Evolutionary conservation across 805 yeast species (phyloP).

Genomic region (Teunomyces atbi): DNA sequence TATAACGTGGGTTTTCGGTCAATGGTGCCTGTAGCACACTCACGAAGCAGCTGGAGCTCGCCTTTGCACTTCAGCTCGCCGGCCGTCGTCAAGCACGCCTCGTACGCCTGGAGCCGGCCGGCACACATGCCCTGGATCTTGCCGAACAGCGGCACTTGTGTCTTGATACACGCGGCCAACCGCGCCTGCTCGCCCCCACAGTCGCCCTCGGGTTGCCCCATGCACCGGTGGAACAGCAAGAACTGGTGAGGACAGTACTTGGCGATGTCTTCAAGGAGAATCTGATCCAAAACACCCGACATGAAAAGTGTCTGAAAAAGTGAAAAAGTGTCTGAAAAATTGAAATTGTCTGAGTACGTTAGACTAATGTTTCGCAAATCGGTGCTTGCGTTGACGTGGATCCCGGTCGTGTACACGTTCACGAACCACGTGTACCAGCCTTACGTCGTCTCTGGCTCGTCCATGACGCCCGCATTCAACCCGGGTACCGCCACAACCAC

Average conservation of each 20-base stretch:
- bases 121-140: conserved; percentile 64
- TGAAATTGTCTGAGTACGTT: too few species aligned
- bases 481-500: conserved; percentile 50
- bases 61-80: conserved; percentile 50
- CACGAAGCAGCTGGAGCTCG: conserved; percentile 54
- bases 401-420: conserved; percentile 71
- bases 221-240: conserved; percentile 70
- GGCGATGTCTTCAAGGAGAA: conserved; percentile 76
- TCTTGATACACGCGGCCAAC: conserved; percentile 62
- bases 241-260: conserved; percentile 72
- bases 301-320: not conserved
- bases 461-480: conserved; percentile 89
- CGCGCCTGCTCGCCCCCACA: conserved; percentile 58
- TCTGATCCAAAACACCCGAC: conserved; percentile 52
- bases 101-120: conserved; percentile 58
- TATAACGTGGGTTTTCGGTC: conserved; percentile 9
- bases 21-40: conserved; percentile 54
- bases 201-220: conserved; percentile 51
- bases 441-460: conserved; percentile 71
- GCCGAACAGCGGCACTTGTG: conserved; percentile 67
- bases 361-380: conserved; percentile 22
- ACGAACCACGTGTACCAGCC: conserved; percentile 72
- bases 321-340: not conserved
- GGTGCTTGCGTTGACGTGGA: conserved; percentile 51
- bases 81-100: conserved; percentile 56